A percentile compares a stretch with the other conserved stretches of the same genome.
These are phyloP conservation scores for Clonostachys byssicola DNA, from an alignment of 2,329 filamentous ascomycete genomes.

Conservation along the genomic window DNA sequence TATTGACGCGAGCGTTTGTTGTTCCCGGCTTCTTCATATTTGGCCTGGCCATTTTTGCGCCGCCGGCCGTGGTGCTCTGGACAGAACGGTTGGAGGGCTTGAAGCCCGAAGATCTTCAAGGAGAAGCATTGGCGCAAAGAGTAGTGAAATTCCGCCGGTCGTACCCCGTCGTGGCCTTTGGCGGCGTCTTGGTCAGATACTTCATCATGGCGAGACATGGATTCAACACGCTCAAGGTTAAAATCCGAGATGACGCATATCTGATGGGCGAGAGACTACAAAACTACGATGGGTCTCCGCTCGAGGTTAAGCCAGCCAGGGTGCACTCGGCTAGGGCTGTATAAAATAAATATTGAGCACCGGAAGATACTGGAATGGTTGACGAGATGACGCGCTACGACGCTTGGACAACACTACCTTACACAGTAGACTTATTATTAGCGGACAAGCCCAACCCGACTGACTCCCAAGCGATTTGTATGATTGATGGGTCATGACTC, in stretches of 20 bases:
- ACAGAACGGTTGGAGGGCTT: neutral
- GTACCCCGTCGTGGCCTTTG: slow-evolving; percentile 63
- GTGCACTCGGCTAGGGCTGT: slow-evolving; percentile 14
- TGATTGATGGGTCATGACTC: no score
- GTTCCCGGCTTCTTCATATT: slow-evolving; percentile 67
- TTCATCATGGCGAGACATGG: slow-evolving; percentile 65
- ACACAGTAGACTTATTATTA: no score
- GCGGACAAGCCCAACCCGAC: no score
- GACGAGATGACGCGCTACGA: no score
- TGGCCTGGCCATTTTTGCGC: slow-evolving; percentile 56
- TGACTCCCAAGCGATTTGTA: no score
- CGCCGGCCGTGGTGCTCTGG: slow-evolving; percentile 41
- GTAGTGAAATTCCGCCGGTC: slow-evolving; percentile 50
- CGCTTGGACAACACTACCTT: no score
- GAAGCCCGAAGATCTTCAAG: slow-evolving; percentile 7
- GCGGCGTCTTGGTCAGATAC: slow-evolving; percentile 36
- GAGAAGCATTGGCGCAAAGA: slow-evolving; percentile 15
- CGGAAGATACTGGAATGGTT: neutral
- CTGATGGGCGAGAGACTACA: slow-evolving; percentile 91
- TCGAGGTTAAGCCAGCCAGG: slow-evolving; percentile 26
- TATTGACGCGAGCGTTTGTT: slow-evolving; percentile 86
- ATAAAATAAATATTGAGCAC: slow-evolving; percentile 1
- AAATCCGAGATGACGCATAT: slow-evolving; percentile 92
- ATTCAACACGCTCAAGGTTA: slow-evolving; percentile 46
- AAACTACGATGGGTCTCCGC: slow-evolving; percentile 68